phyloP scores from a whole-genome alignment of 192 early-diverging fungal genomes.

The Backusella macrospora region DNA sequence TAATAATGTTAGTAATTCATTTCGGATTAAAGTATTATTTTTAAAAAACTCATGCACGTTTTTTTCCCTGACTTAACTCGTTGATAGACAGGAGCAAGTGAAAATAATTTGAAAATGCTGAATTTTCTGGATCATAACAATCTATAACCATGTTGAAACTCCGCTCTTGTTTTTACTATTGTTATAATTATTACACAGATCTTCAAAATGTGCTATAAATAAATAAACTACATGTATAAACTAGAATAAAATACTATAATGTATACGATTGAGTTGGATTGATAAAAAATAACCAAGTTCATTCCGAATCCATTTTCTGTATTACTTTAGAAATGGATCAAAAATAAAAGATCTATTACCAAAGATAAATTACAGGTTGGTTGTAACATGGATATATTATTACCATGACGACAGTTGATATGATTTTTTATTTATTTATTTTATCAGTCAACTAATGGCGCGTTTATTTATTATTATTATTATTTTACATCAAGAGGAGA shows the following conservation, averaged over 20 bases:
- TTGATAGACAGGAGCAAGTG: neutral
- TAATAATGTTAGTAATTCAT: constrained; percentile 9
- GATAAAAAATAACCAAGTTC: no score
- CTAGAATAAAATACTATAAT: no score
- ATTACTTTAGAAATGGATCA: no score
- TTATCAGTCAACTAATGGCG: neutral
- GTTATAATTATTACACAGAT: neutral
- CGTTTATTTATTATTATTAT: neutral
- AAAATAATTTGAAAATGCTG: neutral
- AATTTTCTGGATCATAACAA: constrained; percentile 1
- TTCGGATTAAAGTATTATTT: constrained; percentile 11
- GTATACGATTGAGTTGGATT: no score
- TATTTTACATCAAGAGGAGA: no score
- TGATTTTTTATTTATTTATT: neutral
- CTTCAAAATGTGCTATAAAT: no score
- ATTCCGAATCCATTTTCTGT: no score
- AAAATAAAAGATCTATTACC: neutral
- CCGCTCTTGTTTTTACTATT: neutral
- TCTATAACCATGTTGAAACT: neutral
- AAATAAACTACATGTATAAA: no score
- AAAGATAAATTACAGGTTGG: neutral
- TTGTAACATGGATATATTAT: neutral
- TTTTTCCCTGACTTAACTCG: neutral
- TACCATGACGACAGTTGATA: neutral
- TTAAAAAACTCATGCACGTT: constrained; percentile 6